Evolutionary conservation across 2,329 filamentous ascomycete species (phyloP).

Genomic region (Chlorencoelia australis): DNA sequence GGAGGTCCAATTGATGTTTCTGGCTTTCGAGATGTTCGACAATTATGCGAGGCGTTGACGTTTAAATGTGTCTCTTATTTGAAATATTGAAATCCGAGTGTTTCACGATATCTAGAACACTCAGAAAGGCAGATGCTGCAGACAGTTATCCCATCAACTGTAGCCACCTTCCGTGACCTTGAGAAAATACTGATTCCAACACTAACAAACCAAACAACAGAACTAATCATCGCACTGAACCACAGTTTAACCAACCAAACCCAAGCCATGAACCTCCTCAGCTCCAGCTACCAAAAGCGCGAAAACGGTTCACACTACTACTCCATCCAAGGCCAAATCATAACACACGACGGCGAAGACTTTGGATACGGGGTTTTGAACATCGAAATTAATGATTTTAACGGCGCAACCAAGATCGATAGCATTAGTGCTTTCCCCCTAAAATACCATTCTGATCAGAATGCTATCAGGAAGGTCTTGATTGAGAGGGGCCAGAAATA

Average conservation of each 20-base stretch:
- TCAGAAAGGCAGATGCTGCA: too few relatives aligned
- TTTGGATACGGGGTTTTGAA: not conserved
- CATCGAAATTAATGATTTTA: not conserved
- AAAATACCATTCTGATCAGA: not conserved
- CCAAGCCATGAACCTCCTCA: not conserved
- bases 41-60: too few relatives aligned
- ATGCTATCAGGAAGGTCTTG: not conserved
- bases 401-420: not conserved
- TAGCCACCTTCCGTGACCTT: too few relatives aligned
- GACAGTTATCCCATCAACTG: too few relatives aligned
- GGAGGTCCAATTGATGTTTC: not conserved
- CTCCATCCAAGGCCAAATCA: not conserved
- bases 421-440: not conserved
- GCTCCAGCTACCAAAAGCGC: not conserved
- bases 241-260: not conserved
- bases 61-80: too few relatives aligned
- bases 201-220: too few relatives aligned
- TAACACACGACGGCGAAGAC: slow-evolving; percentile 2
- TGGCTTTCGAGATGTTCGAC: not conserved
- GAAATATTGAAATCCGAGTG: too few relatives aligned
- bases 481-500: slow-evolving; percentile 1
- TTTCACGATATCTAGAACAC: too few relatives aligned
- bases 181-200: too few relatives aligned
- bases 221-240: not conserved
- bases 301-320: not conserved